Conservation (phyloP, 768 basidiomycete species). For the Russula sp. region DNA sequence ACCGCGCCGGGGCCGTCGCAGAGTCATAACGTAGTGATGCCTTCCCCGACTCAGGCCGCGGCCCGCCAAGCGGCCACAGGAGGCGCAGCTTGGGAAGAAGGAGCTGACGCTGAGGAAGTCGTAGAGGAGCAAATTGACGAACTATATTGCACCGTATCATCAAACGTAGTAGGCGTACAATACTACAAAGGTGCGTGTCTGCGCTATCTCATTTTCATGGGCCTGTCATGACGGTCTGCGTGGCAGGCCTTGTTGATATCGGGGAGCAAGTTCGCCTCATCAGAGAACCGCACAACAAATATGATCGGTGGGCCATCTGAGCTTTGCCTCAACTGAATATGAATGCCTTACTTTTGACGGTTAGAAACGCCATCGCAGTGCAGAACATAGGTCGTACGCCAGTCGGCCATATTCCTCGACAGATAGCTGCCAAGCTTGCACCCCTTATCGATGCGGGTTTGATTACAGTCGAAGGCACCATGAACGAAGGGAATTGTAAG, state of each 20-base stretch:
- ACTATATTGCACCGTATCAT: slow-evolving; percentile 51
- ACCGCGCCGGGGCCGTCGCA: slow-evolving; percentile 18
- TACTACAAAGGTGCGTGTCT: slow-evolving; percentile 61
- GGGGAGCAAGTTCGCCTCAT: slow-evolving; percentile 71
- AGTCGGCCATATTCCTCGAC: slow-evolving; percentile 75
- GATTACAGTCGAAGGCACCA: slow-evolving; percentile 67
- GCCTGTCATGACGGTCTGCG: background rate
- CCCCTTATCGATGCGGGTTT: slow-evolving; percentile 60
- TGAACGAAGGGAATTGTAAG: slow-evolving; percentile 64
- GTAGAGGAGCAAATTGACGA: slow-evolving; percentile 44
- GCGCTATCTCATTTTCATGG: background rate
- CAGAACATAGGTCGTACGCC: slow-evolving; percentile 66
- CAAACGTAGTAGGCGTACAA: slow-evolving; percentile 76
- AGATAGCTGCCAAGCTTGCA: slow-evolving; percentile 53
- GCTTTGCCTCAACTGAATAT: background rate
- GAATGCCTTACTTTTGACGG: background rate
- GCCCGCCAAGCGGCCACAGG: slow-evolving; percentile 10
- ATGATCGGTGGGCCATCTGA: slow-evolving; percentile 48
- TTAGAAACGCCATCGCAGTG: slow-evolving; percentile 75
- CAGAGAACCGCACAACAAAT: slow-evolving; percentile 60
- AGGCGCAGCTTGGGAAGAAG: slow-evolving; percentile 24
- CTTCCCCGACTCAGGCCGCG: slow-evolving; percentile 24
- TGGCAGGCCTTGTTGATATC: slow-evolving; percentile 63
- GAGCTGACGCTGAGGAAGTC: slow-evolving; percentile 15
- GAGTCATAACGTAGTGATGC: background rate